Base-by-base conservation (phyloP, 2,329 filamentous ascomycete genomes). In the Domatiomyces catenatus region DNA sequence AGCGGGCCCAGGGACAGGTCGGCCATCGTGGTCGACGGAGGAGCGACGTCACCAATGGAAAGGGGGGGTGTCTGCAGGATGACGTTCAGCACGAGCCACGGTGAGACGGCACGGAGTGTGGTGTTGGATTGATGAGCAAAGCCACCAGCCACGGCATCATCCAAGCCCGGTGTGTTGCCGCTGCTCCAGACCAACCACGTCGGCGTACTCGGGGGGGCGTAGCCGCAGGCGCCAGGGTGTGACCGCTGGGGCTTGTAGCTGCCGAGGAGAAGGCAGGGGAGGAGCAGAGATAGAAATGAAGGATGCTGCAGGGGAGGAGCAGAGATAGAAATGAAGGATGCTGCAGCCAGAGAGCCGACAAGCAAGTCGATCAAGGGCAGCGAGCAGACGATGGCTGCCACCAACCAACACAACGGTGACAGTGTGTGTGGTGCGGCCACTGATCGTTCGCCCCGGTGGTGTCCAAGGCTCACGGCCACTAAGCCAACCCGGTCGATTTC, bases 1-100 rank as follows among this genome's bases (percentile, higher is more conserved):
- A 98, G 75, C 62, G 90, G 90, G 63, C 92, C 92, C 63, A 96
- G 77, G 63, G 87, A 86, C 71, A 89, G 85, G 64, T 60, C 58
- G 46, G 57, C 55, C 56, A 58, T 54, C 28, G 28, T 47, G 26
- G 15, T 32, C 17, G 28, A 47, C 10, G 43, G 22, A 20, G 5
- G n/a, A 19, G n/a, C 10, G 43, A 17, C 43, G 8, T 15, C 32
- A 39, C 7, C 10, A 39, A 39, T 39, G 32, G 15, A 39, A 39
- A 5, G 32, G 32, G 32, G 10, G 22, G 22, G 15, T 15, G 32
- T 12, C 32, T 39, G 32, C 32, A 39, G 32, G 32, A 39, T 39
- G 32, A 39, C 32, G 19, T 45, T 45, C 19, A 45, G 19, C 22
- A 26, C 19, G 15, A 10, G 22, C 18, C 15, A 19, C 4, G 43